Base-by-base conservation (phyloP, 1,139 yeast species). In the Sporopachydermia cereana region DNA sequence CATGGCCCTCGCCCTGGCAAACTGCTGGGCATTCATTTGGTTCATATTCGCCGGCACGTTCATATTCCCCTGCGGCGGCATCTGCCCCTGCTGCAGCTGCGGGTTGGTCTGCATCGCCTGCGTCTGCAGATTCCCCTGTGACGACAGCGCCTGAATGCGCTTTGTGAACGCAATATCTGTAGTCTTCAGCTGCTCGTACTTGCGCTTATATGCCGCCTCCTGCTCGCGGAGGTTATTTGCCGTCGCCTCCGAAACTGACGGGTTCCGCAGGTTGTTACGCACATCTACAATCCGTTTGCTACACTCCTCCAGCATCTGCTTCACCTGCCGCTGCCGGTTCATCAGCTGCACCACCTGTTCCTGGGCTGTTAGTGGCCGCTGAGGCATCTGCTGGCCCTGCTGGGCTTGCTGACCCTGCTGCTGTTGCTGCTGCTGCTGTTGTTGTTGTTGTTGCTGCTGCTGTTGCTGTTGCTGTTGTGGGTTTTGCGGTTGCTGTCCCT, bases 261-360 rank as follows among this genome's bases (percentile, higher is more conserved):
- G 24, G 45, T 24, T 7, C 7, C 36, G 44, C 3, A 31, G n/a
- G 17, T 41, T 23, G 14, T 12, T 41, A 18, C 47, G 46, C 18
- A 34, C 43, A 36, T 45, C 25, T 20, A 45, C 44, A 20, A 45
- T 25, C n/a, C 41, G 47, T 41, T 52, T 52, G n/a, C 42, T 48
- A 39, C 44, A 45, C n/a, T 24, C 43, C 42, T 46, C 50, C 29
- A 43, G 46, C 16, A 25, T 41, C 14, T 22, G 41, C 34, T 49
- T 50, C 3, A 30, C 44, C 30, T 47, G 49, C 3, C 43, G 36
- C 24, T 47, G 49, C 7, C 25, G 46, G 30, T 42, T 46, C 25
- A 22, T 44, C 41, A 21, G 30, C 9, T 22, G 43, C 4, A 22
- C 43, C 3, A 43, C 29, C 29, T 16, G 36, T 42, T 12, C 45